Evolutionary conservation across 352 stramenopile genomes (phyloP).

Genomic region (Phytophthora megakarya): DNA sequence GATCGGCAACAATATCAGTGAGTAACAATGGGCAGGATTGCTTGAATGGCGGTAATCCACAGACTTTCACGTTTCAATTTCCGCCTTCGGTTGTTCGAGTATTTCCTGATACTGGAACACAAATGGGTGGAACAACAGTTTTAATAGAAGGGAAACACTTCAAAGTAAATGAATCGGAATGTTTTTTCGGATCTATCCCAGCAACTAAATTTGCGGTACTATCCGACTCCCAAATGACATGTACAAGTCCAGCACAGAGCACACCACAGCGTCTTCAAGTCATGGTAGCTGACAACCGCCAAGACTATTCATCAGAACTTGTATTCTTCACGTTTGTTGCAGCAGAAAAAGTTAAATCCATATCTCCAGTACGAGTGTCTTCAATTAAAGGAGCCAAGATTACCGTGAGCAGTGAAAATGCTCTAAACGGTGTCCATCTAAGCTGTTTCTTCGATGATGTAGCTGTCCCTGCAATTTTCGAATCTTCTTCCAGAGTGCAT

Average conservation of each 20-base stretch:
- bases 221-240: conserved; percentile 50
- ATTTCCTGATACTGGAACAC: conserved; percentile 40
- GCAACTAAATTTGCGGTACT: conserved; percentile 30
- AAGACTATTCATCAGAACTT: conserved; percentile 51
- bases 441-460: conserved; percentile 65
- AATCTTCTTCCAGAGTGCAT: conserved; percentile 39
- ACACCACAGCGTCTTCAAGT: conserved; percentile 32
- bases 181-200: conserved; percentile 37
- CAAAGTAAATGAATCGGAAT: conserved; percentile 40
- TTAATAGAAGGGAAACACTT: conserved; percentile 49
- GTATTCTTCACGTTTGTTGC: conserved; percentile 49
- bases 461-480: conserved; percentile 30
- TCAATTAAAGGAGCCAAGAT: conserved; percentile 44
- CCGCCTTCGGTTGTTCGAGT: conserved; percentile 39
- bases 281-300: conserved; percentile 66
- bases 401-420: conserved; percentile 44
- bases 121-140: conserved; percentile 61
- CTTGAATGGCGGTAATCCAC: conserved; percentile 33
- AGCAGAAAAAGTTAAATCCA: conserved; percentile 48
- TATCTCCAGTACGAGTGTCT: conserved; percentile 38
- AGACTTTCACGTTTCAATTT: conserved; percentile 52
- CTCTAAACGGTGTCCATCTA: conserved; percentile 39
- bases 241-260: conserved; percentile 41
- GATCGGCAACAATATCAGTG: conserved; percentile 38
- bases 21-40: conserved; percentile 69